Evolutionary conservation across 83 land plant genomes (phyloP), one percentile per base, ranked within the genome.

Genomic region (Diphasiastrum complanatum): DNA sequence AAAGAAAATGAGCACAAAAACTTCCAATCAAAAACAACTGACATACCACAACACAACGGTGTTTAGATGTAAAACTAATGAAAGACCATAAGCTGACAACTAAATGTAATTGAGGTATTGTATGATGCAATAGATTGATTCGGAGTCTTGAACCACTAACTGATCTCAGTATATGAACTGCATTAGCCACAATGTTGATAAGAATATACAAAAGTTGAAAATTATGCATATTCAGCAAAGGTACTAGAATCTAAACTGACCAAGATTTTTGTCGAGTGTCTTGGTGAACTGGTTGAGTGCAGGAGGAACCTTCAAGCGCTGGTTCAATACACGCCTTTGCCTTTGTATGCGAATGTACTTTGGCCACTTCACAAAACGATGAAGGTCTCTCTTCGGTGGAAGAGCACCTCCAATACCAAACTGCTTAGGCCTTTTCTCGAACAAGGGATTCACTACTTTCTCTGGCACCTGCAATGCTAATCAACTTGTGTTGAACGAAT

Each of bases 361-460:
- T 2, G 87, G 87, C 79, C 82, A 84, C 54, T 73, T 84, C 10
- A 84, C 86, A 34, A 79, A 84, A 27, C 89, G 34, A 27, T 67
- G 79, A 53, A 84, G 51, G 47, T 84, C 86, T 56, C 47, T 82
- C 75, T 84, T 82, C 0, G 89, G 88, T 3, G 88, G 88, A 41
- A 84, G 43, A 3, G 82, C 88, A 19, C 88, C 88, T n/a, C 88
- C 88, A 33, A 84, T 84, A 10, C 82, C 85, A 64, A 84, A 84
- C 62, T 84, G 85, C 67, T 81, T 84, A 0, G 80, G 69, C 6
- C 88, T 59, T 67, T 75, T 84, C 66, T 84, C 86, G 32, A 81
- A 84, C 63, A 84, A 49, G 0, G 86, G 88, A 38, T 84, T 84
- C 26, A 69, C 75, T 1, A 79, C 82, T 73, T 84, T 81, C 57